Evolutionary conservation across 73 alveolate species (phyloP), one percentile per base, ranked within the genome.

Genomic region (Paramecium pentaurelia): DNA sequence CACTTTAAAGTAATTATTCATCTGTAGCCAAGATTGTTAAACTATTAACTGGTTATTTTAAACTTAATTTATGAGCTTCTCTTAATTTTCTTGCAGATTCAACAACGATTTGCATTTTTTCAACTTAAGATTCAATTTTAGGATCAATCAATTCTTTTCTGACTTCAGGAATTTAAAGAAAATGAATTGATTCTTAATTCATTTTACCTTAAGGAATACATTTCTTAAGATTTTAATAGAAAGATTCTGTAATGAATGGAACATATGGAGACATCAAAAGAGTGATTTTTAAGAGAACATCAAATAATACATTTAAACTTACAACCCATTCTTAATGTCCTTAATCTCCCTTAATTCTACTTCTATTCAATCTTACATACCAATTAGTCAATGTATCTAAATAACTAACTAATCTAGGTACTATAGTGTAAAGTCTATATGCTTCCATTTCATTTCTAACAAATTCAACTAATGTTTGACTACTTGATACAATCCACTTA

Each of bases 351-450:
- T 97, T 98, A 93, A 98, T 86, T 95, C 99, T 98, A 64, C 95
- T 87, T 96, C 99, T 96, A 93, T 98, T 98, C 77, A 98, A 95
- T 95, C 99, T 98, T 40, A 98, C 96, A 86, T 98, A 98, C 99
- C 99, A 97, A 95, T 98, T 98, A 59, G 99, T 98, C 70, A 98
- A 92, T 90, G 96, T 94, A 77, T 95, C 98, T 58, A 98, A 95
- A 97, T 97, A 98, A 84, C 92, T 80, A 49, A 98, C 92, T 84
- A 98, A 90, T 77, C 92, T 96, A 54, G 96, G 98, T 1, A 96
- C 96, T 14, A 98, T 98, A 14, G 99, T 97, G 93, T 98, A 97
- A 51, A 98, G 95, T 73, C 98, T 94, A 92, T 98, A 98, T 86
- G 86, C 92, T 64, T 96, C 99, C 99, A 98, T 95, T 93, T 98